Base-by-base conservation (phyloP, 2,329 filamentous ascomycete species). In the Sordariomycetes sp. region DNA sequence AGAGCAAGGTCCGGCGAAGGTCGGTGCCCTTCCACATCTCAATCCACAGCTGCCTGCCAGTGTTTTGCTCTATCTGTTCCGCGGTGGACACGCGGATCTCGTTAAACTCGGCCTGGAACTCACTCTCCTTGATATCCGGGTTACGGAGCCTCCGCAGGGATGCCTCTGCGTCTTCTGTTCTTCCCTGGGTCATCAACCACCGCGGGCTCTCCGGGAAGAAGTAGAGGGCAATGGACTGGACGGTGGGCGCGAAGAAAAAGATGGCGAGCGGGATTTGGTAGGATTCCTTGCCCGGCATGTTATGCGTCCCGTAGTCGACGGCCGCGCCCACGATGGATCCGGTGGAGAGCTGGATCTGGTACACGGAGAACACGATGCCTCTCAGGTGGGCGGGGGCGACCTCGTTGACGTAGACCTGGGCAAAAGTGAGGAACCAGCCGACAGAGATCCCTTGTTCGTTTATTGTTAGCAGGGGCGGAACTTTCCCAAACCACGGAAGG, bases 181-280 rank as follows among this genome's bases (percentile, higher is more conserved):
- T 66, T n/a, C 68, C 69, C 51, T 71, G 67, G 8, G 69, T 68
- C 61, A 70, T 69, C 16, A 74, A 67, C 71, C 71, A 74, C 14
- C 71, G 65, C 0, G 71, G 72, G 34, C 68, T 71, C 58, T 74
- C 71, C 0, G 71, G 72, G 28, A 73, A 68, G 60, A 69, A 70
- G 51, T 66, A 65, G 22, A 72, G 61, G 3, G 67, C 64, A 3
- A 68, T 59, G 1, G 66, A 63, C 58, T 69, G 67, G n/a, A 71
- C 60, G 1, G 68, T 64, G 8, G 70, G 64, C 24, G 68, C 67
- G 16, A 62, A 61, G 59, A 68, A 71, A 57, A 70, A 69, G 25
- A 71, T 50, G 1, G 67, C 67, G 6, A 70, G 61, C 0, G 69
- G 68, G 24, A 58, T 58, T 18, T 48, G 56, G 56, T 58, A 58